These are phyloP conservation scores for Iris pallida DNA, from an alignment of 116 monocot genomes.

Conservation along the genomic window DNA sequence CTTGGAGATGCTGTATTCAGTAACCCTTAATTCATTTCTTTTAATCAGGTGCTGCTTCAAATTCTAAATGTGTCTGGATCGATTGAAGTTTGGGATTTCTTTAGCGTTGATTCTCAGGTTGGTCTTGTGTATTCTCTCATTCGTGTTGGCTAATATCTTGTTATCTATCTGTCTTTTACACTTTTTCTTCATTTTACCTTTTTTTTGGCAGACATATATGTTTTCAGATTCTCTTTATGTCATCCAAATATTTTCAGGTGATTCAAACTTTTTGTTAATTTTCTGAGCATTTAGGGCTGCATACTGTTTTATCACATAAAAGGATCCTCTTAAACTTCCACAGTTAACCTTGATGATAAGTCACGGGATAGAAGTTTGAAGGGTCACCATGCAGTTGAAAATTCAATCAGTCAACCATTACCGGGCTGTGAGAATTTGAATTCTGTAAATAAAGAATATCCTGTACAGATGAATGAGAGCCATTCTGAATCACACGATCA, in stretches of 20 bases:
- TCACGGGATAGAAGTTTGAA: slow-evolving; percentile 37
- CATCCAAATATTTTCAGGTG: slow-evolving; percentile 84
- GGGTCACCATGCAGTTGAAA: slow-evolving; percentile 16
- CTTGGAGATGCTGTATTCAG: no score
- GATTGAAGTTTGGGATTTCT: slow-evolving; percentile 97
- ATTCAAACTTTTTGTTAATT: not conserved
- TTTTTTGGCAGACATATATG: slow-evolving; percentile 73
- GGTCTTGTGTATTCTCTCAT: not conserved
- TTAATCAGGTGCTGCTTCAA: slow-evolving; percentile 81
- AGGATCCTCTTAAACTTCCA: slow-evolving; percentile 1
- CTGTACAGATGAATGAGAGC: slow-evolving; percentile 15
- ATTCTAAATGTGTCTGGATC: slow-evolving; percentile 77
- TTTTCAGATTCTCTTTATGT: slow-evolving; percentile 90
- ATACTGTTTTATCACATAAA: no score
- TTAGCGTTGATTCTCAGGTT: slow-evolving; percentile 99
- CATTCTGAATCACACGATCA: slow-evolving; percentile 28
- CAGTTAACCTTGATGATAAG: slow-evolving; percentile 64
- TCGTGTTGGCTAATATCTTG: not conserved
- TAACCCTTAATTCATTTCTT: not conserved
- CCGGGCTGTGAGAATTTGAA: slow-evolving; percentile 14
- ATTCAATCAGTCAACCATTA: slow-evolving; percentile 28
- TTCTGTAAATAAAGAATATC: slow-evolving; percentile 20
- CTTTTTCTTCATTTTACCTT: not conserved
- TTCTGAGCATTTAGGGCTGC: no score
- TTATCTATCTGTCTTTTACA: not conserved